Base-by-base conservation (phyloP, 257 asterid genomes). In the Solanum sejunctum region DNA sequence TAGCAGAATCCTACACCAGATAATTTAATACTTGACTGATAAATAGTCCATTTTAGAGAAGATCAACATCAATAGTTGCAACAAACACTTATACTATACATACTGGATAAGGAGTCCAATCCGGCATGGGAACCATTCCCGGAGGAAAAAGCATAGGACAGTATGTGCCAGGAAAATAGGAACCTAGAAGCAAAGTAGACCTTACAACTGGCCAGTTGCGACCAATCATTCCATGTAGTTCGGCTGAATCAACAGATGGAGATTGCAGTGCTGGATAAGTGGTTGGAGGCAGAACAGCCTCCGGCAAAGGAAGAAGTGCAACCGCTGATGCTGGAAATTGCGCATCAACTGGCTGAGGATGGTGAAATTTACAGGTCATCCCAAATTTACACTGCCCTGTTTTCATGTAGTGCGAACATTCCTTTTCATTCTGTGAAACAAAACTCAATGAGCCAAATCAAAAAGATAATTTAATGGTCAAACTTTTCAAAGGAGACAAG, bases 311-410 rank as follows among this genome's bases (percentile, higher is more conserved):
- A 88, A 89, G 80, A 54, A 88, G 86, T 41, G 87, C 87, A 45
- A 90, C 85, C 47, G 86, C 81, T 28, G 87, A 88, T 21, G 87
- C 64, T 32, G 91, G 89, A 67, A 84, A 55, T 77, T 86, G 90
- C 55, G 83, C 58, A 47, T 91, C 93, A 45, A 89, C 90, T 61
- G 93, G 96, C 89, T 89, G 94, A 64, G 98, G 96, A 77, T 94
- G 98, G 90, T 94, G 93, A 88, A 85, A 93, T 90, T 93, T 94
- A 87, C 97, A 93, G 85, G 96, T 91, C 79, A 87, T 82, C 2
- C 97, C 97, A 78, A 91, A 94, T 86, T 93, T 94, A 91, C 97
- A 92, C 52, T 89, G 92, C 85, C 95, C 97, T 10, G 95, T 94
- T 89, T 90, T 94, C 47, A 86, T 87, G 84, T 89, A 94, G 89